Evolutionary conservation across 768 basidiomycete genomes (phyloP), one percentile per base, ranked within the genome.

Genomic region (Amanita jacksonii): DNA sequence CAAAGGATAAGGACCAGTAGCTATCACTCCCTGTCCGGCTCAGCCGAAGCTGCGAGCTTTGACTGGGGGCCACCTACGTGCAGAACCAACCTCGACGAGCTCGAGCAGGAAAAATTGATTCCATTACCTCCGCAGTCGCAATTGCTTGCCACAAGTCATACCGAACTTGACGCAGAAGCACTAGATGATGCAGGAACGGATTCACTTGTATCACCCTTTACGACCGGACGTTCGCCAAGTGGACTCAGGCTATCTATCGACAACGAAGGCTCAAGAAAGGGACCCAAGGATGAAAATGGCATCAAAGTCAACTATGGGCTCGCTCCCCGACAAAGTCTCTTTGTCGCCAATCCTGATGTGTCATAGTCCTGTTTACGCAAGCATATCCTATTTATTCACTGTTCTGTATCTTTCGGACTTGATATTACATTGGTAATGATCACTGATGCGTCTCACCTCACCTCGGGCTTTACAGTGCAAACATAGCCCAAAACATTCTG

Each of bases 311-410:
- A 73, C 20, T 88, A 87, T 57, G 84, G 83, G 9, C 68, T 87
- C 25, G 78, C 70, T 27, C 76, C 77, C 18, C 70, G 73, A 48
- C 62, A 74, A 15, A 75, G 76, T 49, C 66, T 89, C 23, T 88
- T 76, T 51, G 69, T 89, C 41, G 81, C 82, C 18, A 88, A 89
- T 60, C 85, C 86, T n/a, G n/a, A n/a, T n/a, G n/a, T n/a, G n/a
- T n/a, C n/a, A n/a, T n/a, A n/a, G n/a, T n/a, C n/a, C n/a, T n/a
- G n/a, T n/a, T n/a, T n/a, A 52, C 12, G 56, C 44, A 3, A 13
- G 18, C 18, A 19, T 10, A 18, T 20, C 18, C 24, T 22, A 5
- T 22, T 9, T 19, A 22, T n/a, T 28, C 27, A 28, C 27, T 6
- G 12, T 28, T 12, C 12, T 28, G 27, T 28, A 28, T 28, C 27